These are phyloP conservation scores for Fagus crenata DNA, from an alignment of 306 rosid species.

Conservation along the genomic window DNA sequence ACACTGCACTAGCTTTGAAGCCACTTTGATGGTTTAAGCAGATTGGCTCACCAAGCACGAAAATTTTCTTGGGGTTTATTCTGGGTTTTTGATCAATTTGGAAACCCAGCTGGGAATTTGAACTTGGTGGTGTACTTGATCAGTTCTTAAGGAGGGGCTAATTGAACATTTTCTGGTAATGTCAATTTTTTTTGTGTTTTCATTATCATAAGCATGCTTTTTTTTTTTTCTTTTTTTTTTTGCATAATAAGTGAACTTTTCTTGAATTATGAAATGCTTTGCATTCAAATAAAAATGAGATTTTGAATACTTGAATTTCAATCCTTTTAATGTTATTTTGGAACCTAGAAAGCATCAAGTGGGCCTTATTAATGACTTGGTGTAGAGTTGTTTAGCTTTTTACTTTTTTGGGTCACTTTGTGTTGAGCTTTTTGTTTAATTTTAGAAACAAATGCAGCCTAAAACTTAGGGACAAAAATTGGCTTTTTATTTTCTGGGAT, in stretches of 20 bases:
- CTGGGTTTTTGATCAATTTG: slow-evolving; percentile 28
- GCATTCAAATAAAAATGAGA: neutral
- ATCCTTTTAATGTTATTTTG: neutral
- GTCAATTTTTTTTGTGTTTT: too few species aligned
- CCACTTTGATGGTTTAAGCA: slow-evolving; percentile 8
- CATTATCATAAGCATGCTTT: neutral
- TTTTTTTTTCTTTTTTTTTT: neutral
- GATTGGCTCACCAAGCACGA: neutral
- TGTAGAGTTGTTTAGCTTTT: neutral
- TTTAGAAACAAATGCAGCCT: neutral
- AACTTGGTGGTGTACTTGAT: slow-evolving; percentile 15
- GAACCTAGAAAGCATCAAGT: too few species aligned
- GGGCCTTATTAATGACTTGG: too few species aligned
- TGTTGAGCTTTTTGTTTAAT: neutral
- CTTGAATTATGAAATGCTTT: neutral
- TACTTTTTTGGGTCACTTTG: neutral
- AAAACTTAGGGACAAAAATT: too few species aligned
- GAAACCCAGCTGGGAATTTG: slow-evolving; percentile 25
- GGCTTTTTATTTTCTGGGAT: too few species aligned
- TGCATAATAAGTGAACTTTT: neutral
- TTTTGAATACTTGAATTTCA: neutral
- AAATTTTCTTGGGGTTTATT: slow-evolving; percentile 7
- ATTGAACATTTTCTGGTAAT: slow-evolving; percentile 30
- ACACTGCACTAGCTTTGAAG: slow-evolving; percentile 10
- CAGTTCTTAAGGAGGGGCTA: neutral